phyloP scores from a whole-genome alignment of 306 rosid species.

The Malus domestica region ASM211411v1 NC_041798.1:40456501-40457000 shows the following conservation, averaged over 20 bases:
- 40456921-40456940: neutral
- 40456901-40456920: neutral
- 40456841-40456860: neutral
- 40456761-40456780: slow-evolving; percentile 6
- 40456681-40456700: neutral
- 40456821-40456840: neutral
- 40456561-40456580: rapidly evolving
- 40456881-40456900: neutral
- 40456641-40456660: neutral
- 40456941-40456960: rapidly evolving
- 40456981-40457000: too few relatives aligned
- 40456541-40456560: too few relatives aligned
- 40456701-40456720: neutral
- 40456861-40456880: neutral
- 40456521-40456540: too few relatives aligned
- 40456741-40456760: slow-evolving; percentile 3
- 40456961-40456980: too few relatives aligned
- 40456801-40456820: neutral
- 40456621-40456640: neutral
- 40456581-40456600: too few relatives aligned
- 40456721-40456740: neutral
- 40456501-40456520: too few relatives aligned
- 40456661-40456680: neutral
- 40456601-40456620: too few relatives aligned
- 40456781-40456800: slow-evolving; percentile 5